These are phyloP conservation scores for Lachancea quebecensis DNA, from an alignment of 805 yeast species.

Conservation along the genomic window DNA sequence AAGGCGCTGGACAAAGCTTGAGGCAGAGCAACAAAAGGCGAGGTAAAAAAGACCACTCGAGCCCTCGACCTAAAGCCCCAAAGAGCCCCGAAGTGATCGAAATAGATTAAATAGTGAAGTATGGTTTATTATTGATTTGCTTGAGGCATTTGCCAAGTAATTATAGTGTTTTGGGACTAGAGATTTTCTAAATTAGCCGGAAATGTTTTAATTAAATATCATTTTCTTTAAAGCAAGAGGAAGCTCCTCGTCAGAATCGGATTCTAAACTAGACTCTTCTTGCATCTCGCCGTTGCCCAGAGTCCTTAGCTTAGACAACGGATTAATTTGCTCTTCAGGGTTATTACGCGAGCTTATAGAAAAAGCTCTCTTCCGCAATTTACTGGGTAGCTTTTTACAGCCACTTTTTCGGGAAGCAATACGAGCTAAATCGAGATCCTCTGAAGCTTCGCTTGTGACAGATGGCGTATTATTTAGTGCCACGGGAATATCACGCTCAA, in stretches of 20 bases:
- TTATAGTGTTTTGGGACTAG: neutral
- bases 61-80: slow-evolving; percentile 53
- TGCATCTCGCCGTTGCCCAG: slow-evolving; percentile 23
- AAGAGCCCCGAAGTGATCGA: slow-evolving; percentile 75
- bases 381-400: slow-evolving; percentile 18
- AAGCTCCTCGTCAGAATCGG: slow-evolving; percentile 27
- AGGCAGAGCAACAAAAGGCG: slow-evolving; percentile 67
- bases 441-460: slow-evolving; percentile 7
- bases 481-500: slow-evolving; percentile 11
- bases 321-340: slow-evolving; percentile 11
- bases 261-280: slow-evolving; percentile 8
- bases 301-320: slow-evolving; percentile 18
- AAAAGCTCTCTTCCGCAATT: slow-evolving; percentile 32
- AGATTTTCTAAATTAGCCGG: too few species aligned
- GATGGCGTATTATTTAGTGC: slow-evolving; percentile 8
- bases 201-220: slow-evolving; percentile 1
- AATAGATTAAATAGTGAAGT: slow-evolving; percentile 45
- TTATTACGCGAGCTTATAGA: slow-evolving; percentile 32
- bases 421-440: slow-evolving; percentile 18
- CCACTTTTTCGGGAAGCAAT: slow-evolving; percentile 25
- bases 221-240: slow-evolving; percentile 35
- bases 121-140: neutral
- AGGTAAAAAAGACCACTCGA: slow-evolving; percentile 45
- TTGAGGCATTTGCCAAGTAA: neutral
- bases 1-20: slow-evolving; percentile 70